phyloP scores from a whole-genome alignment of 805 yeast species.

The Saturnispora galanensis region DNA sequence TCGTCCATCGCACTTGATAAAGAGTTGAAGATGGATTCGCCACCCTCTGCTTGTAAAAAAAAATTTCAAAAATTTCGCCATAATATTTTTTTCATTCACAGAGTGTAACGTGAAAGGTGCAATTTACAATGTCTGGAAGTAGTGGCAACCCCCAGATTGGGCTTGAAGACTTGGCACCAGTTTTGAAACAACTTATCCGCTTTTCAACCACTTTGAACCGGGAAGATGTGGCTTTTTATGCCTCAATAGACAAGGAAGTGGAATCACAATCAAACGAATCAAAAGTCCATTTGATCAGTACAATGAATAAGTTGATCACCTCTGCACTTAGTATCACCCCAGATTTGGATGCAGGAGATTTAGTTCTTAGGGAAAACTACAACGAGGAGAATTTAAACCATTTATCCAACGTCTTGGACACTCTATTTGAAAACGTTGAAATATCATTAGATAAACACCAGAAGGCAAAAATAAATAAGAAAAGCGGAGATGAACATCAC shows the following conservation, averaged over 20 bases:
- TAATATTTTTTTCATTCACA: not conserved
- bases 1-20: slow-evolving; percentile 23
- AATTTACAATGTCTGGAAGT: no score
- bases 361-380: slow-evolving; percentile 20
- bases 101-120: no score
- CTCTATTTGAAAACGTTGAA: slow-evolving; percentile 68
- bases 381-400: slow-evolving; percentile 48
- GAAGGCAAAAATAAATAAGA: slow-evolving; percentile 15
- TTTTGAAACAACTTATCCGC: slow-evolving; percentile 49
- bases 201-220: slow-evolving; percentile 62
- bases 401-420: slow-evolving; percentile 55
- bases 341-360: slow-evolving; percentile 20
- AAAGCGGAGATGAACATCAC: slow-evolving; percentile 5
- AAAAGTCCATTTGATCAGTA: slow-evolving; percentile 5
- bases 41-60: no score
- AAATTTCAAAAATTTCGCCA: not conserved
- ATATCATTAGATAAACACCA: slow-evolving; percentile 44
- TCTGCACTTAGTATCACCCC: slow-evolving; percentile 18
- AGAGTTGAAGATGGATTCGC: no score
- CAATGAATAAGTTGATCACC: slow-evolving; percentile 34
- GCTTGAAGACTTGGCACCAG: slow-evolving; percentile 30
- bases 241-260: slow-evolving; percentile 47
- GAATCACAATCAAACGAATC: slow-evolving; percentile 33
- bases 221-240: slow-evolving; percentile 72
- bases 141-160: not conserved